These are phyloP conservation scores for Aspergillus bombycis DNA, from an alignment of 2,329 filamentous ascomycete species.

Conservation along the genomic window DNA sequence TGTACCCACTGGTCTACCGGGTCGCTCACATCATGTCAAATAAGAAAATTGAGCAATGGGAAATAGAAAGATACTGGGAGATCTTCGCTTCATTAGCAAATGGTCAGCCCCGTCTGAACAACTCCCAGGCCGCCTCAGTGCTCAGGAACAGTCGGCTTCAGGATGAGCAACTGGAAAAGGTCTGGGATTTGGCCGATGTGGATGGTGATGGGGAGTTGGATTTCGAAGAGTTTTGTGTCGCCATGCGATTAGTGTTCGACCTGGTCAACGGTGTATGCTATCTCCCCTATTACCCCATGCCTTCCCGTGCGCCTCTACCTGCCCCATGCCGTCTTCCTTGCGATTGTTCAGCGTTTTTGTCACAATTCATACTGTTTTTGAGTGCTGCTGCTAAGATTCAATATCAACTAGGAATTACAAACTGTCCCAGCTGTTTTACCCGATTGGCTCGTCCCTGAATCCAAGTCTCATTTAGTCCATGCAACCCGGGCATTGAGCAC, in stretches of 20 bases:
- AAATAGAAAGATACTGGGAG: conserved; percentile 79
- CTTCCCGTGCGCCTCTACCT: conserved; percentile 3
- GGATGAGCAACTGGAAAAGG: conserved; percentile 86
- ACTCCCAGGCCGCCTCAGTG: conserved; percentile 69
- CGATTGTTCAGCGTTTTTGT: neutral
- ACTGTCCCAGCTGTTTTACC: conserved; percentile 86
- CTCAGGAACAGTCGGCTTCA: conserved; percentile 73
- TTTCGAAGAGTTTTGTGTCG: conserved; percentile 99
- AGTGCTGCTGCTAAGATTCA: neutral
- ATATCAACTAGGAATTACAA: conserved; percentile 69
- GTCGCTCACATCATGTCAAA: conserved; percentile 37
- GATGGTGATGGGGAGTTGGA: conserved; percentile 97
- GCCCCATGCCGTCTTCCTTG: neutral
- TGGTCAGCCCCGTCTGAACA: conserved; percentile 67
- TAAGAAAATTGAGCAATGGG: conserved; percentile 68
- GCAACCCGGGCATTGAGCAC: conserved; percentile 78
- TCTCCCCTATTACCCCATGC: conserved; percentile 9
- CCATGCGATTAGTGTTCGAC: conserved; percentile 97
- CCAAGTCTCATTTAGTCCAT: conserved; percentile 87
- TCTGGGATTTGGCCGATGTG: conserved; percentile 97
- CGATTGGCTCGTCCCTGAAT: conserved; percentile 96
- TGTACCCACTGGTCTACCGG: conserved; percentile 9
- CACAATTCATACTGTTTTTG: neutral
- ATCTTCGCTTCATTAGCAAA: conserved; percentile 71
- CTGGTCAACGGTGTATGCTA: conserved; percentile 83